Conservation (phyloP, 2,329 filamentous ascomycete genomes). For the Aspergillus sergii region DNA sequence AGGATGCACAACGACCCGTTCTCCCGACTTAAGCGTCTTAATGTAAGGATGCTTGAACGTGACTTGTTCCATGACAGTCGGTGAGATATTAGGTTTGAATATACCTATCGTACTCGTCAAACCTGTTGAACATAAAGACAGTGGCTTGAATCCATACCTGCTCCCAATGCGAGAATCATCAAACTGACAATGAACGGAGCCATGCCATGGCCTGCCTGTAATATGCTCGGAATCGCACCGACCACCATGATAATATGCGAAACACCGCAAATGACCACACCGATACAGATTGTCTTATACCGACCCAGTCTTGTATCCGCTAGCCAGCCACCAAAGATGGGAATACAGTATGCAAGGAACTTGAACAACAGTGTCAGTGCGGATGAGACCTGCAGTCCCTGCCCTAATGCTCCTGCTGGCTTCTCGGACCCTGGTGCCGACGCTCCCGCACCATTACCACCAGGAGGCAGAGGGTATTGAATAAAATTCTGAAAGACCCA, state of each 20-base stretch:
- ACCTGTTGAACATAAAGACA: neutral
- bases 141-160: neutral
- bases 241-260: neutral
- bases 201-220: neutral
- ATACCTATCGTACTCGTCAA: neutral
- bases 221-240: neutral
- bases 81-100: neutral
- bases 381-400: neutral
- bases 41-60: neutral
- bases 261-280: neutral
- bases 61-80: neutral
- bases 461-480: neutral
- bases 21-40: neutral
- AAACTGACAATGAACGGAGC: neutral
- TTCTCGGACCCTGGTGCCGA: neutral
- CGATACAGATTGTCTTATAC: neutral
- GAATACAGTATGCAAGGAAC: neutral
- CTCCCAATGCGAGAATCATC: neutral
- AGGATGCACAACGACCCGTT: neutral
- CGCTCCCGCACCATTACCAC: neutral
- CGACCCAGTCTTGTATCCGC: neutral
- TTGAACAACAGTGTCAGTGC: neutral
- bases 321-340: neutral
- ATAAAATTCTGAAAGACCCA: neutral
- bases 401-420: neutral